phyloP scores from a whole-genome alignment of 2,329 filamentous ascomycete genomes.

The Anisogramma anomala region DNA sequence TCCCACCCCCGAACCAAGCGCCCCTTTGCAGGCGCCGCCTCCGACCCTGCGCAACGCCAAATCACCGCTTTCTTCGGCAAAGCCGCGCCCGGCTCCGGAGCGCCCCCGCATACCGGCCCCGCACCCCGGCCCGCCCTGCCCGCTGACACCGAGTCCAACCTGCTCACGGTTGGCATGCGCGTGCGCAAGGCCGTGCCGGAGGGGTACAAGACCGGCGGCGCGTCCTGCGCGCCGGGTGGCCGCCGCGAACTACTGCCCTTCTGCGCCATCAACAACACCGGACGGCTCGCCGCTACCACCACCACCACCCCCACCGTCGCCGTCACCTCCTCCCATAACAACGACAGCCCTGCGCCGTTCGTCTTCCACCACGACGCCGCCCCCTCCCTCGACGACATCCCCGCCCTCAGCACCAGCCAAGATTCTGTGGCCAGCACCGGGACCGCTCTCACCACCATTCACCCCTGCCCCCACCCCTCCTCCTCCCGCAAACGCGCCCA shows the following conservation, averaged over 20 bases:
- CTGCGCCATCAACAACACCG: conserved; percentile 67
- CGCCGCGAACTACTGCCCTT: conserved; percentile 63
- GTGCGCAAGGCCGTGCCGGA: conserved; percentile 87
- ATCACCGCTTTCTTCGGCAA: conserved; percentile 51
- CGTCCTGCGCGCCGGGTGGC: conserved; percentile 27
- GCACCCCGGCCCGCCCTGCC: conserved; percentile 36
- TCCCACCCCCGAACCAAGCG: conserved; percentile 46
- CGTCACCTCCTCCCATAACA: conserved; percentile 11
- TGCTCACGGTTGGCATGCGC: conserved; percentile 90
- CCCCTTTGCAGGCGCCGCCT: conserved; percentile 47
- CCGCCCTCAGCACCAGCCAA: conserved; percentile 43
- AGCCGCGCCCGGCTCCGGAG: conserved; percentile 16
- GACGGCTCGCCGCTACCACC: conserved; percentile 44
- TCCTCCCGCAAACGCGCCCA: conserved; percentile 37
- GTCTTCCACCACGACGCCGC: conserved; percentile 18
- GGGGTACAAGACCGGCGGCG: conserved; percentile 70
- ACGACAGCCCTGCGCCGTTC: neutral
- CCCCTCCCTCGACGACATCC: conserved; percentile 30
- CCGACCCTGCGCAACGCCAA: conserved; percentile 47
- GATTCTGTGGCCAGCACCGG: conserved; percentile 34
- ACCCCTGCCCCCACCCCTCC: conserved; percentile 8
- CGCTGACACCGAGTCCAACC: conserved; percentile 59
- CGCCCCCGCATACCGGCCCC: conserved; percentile 25
- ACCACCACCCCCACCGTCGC: neutral
- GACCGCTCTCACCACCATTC: conserved; percentile 14